phyloP scores from a whole-genome alignment of 2,329 filamentous ascomycete species.

The Colletotrichum incanum region DNA sequence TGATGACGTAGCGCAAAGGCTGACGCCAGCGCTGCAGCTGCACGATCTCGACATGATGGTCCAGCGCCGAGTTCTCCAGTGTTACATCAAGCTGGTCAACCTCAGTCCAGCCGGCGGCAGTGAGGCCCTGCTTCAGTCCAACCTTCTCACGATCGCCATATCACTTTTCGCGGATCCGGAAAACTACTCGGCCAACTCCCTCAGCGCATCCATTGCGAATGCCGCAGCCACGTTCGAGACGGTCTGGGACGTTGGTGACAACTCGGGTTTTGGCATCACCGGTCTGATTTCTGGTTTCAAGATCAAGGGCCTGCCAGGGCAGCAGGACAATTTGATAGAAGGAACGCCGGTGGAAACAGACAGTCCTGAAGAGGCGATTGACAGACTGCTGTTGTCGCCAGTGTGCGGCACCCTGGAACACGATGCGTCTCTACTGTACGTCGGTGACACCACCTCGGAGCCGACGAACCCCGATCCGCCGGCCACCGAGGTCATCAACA shows the following conservation, averaged over 20 bases:
- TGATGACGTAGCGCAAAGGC: slow-evolving; percentile 87
- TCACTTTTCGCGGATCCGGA: slow-evolving; percentile 95
- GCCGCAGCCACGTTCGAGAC: slow-evolving; percentile 92
- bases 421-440: slow-evolving; percentile 87
- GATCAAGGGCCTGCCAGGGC: slow-evolving; percentile 78
- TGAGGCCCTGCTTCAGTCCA: slow-evolving; percentile 91
- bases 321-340: slow-evolving; percentile 69
- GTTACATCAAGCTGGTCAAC: slow-evolving; percentile 92
- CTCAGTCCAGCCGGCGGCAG: slow-evolving; percentile 87
- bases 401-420: slow-evolving; percentile 90
- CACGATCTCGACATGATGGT: slow-evolving; percentile 95
- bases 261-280: slow-evolving; percentile 94
- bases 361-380: slow-evolving; percentile 76
- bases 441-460: slow-evolving; percentile 65
- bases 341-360: slow-evolving; percentile 64
- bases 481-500: slow-evolving; percentile 93
- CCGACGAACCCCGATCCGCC: slow-evolving; percentile 78
- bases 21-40: slow-evolving; percentile 89
- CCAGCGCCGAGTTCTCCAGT: slow-evolving; percentile 91
- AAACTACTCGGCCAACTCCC: slow-evolving; percentile 85
- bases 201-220: slow-evolving; percentile 93
- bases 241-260: slow-evolving; percentile 95
- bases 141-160: slow-evolving; percentile 89
- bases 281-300: slow-evolving; percentile 86
- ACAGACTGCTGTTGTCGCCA: slow-evolving; percentile 75